phyloP scores from a whole-genome alignment of 2,329 filamentous ascomycete species.

The Sphaerostilbella broomeana region DNA sequence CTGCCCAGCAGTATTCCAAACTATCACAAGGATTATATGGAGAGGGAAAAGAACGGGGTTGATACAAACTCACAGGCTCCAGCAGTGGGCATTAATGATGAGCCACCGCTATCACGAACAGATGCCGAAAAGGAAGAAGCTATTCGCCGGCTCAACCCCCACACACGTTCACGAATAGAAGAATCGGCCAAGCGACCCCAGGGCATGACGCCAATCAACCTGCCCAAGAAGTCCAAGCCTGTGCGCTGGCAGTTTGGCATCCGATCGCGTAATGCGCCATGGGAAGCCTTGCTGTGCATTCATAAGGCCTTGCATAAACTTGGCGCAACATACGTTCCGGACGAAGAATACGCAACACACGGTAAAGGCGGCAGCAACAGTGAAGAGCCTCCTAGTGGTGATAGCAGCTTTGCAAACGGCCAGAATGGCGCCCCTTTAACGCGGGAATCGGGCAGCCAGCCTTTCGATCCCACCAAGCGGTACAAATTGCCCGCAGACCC shows the following conservation, averaged over 20 bases:
- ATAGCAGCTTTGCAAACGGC: constrained; percentile 37
- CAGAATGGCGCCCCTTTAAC: constrained; percentile 28
- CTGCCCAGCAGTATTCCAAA: constrained; percentile 84
- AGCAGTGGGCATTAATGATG: constrained; percentile 40
- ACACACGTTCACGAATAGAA: constrained; percentile 67
- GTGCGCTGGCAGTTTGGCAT: constrained; percentile 99
- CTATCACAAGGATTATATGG: constrained; percentile 87
- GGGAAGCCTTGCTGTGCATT: constrained; percentile 90
- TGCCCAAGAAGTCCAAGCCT: constrained; percentile 66
- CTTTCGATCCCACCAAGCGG: constrained; percentile 50
- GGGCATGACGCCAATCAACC: constrained; percentile 55
- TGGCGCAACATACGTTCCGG: constrained; percentile 78
- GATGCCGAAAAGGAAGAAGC: constrained; percentile 77
- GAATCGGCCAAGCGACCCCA: constrained; percentile 54
- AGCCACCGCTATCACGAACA: constrained; percentile 46
- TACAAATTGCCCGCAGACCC: constrained; percentile 89
- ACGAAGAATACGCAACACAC: constrained; percentile 50
- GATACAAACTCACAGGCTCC: constrained; percentile 35
- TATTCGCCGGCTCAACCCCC: constrained; percentile 74
- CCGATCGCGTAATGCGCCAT: constrained; percentile 84
- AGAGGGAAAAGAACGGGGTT: constrained; percentile 54
- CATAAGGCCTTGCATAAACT: constrained; percentile 86
- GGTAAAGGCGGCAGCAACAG: constrained; percentile 35
- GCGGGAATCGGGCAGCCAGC: constrained; percentile 29
- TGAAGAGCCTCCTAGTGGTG: constrained; percentile 29